A percentile compares a stretch with the other conserved stretches of the same genome.
phyloP scores from a whole-genome alignment of 108 stramenopile genomes.

The Nitzschia sp. region DNA sequence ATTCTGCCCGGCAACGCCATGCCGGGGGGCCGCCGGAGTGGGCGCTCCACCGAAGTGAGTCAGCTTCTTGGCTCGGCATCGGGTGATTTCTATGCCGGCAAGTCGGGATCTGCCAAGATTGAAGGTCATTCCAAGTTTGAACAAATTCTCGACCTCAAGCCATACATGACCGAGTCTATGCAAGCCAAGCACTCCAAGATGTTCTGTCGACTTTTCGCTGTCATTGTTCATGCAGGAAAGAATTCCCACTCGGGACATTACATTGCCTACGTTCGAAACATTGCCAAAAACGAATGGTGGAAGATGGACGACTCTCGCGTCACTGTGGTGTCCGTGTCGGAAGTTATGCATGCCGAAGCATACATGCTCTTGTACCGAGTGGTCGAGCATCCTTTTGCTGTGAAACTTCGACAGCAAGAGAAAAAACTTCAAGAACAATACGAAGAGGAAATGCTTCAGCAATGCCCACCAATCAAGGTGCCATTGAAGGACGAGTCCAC shows the following conservation, averaged over 20 bases:
- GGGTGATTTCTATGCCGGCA: conserved; percentile 42
- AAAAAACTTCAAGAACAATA: conserved; percentile 20
- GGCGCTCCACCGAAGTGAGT: conserved; percentile 49
- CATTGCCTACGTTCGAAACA: conserved; percentile 70
- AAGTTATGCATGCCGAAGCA: conserved; percentile 80
- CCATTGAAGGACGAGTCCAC: neutral
- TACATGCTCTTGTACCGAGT: conserved; percentile 91
- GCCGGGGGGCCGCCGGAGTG: conserved; percentile 28
- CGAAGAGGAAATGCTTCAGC: conserved; percentile 19
- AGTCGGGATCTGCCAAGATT: conserved; percentile 85
- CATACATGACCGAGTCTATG: conserved; percentile 68
- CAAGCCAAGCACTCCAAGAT: conserved; percentile 61
- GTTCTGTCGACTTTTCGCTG: conserved; percentile 84
- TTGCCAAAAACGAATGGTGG: conserved; percentile 86
- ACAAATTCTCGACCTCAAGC: conserved; percentile 67
- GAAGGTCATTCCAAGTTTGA: conserved; percentile 82
- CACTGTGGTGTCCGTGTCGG: conserved; percentile 41
- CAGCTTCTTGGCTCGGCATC: conserved; percentile 35
- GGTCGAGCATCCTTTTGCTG: conserved; percentile 74
- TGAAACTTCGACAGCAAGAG: conserved; percentile 40
- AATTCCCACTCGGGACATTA: conserved; percentile 87
- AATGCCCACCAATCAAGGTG: neutral
- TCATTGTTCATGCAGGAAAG: conserved; percentile 84
- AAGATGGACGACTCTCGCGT: conserved; percentile 89
- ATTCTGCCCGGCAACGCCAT: conserved; percentile 4